These are phyloP conservation scores for Ampelomyces quisqualis DNA, from an alignment of 2,329 filamentous ascomycete genomes.

Conservation along the genomic window DNA sequence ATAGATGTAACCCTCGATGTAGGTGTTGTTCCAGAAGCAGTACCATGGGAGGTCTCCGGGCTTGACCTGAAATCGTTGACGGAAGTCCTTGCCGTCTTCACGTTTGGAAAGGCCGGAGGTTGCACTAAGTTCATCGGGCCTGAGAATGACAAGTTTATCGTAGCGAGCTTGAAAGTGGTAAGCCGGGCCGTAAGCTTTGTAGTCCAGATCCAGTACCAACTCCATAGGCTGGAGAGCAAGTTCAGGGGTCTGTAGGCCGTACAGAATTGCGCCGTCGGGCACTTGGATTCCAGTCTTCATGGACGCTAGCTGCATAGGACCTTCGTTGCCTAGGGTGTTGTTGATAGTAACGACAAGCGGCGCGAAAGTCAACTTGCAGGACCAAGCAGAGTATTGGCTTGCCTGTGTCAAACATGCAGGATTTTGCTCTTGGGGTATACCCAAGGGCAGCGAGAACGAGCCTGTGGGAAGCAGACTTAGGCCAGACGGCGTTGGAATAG, in stretches of 20 bases:
- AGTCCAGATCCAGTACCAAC: slow-evolving; percentile 60
- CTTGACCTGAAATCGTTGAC: slow-evolving; percentile 47
- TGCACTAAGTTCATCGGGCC: slow-evolving; percentile 40
- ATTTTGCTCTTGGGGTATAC: slow-evolving; percentile 49
- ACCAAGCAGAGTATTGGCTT: slow-evolving; percentile 53
- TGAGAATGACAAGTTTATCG: slow-evolving; percentile 63
- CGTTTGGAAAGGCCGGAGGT: slow-evolving; percentile 25
- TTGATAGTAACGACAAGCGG: slow-evolving; percentile 37
- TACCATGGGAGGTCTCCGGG: slow-evolving; percentile 67
- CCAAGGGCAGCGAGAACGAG: slow-evolving; percentile 51
- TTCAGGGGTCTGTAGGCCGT: slow-evolving; percentile 63
- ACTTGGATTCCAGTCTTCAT: slow-evolving; percentile 29
- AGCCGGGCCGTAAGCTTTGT: slow-evolving; percentile 59
- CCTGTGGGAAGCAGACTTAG: slow-evolving; percentile 54
- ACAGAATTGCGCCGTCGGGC: slow-evolving; percentile 51
- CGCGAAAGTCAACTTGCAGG: slow-evolving; percentile 47
- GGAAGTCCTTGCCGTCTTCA: slow-evolving; percentile 21
- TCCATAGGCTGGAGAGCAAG: slow-evolving; percentile 52
- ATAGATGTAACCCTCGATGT: slow-evolving; percentile 68
- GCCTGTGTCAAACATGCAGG: slow-evolving; percentile 52
- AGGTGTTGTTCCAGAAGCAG: slow-evolving; percentile 68
- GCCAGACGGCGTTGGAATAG: slow-evolving; percentile 50
- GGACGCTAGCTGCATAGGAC: slow-evolving; percentile 20
- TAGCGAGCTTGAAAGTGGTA: slow-evolving; percentile 64
- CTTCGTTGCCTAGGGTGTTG: slow-evolving; percentile 11